phyloP scores from a whole-genome alignment of 163 green algal genomes.

The Chloromonas sp. region DNA sequence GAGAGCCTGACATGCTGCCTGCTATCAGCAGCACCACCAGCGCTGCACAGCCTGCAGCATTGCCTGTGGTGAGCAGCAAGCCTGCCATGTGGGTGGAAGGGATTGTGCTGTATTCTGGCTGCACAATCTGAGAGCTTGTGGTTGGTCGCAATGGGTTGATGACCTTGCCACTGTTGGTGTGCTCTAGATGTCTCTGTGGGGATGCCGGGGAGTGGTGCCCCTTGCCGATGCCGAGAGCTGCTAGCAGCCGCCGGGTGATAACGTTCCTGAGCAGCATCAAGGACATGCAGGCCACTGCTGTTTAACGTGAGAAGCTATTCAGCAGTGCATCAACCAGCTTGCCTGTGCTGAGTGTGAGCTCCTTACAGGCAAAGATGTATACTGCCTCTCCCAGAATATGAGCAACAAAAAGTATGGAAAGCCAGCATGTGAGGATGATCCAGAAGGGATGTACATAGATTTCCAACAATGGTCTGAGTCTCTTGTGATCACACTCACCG shows the following conservation, averaged over 20 bases:
- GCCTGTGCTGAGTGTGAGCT: too few species aligned
- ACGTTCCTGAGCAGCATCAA: constrained; percentile 13
- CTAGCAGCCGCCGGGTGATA: constrained; percentile 3
- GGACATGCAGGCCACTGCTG: too few species aligned
- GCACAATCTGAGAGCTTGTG: not conserved
- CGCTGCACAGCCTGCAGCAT: not conserved
- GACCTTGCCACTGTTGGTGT: not conserved
- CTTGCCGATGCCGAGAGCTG: not conserved
- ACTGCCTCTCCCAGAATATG: too few species aligned
- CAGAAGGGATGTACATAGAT: too few species aligned
- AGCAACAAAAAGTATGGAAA: too few species aligned
- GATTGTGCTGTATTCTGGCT: not conserved
- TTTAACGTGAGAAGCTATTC: too few species aligned
- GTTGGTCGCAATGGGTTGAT: not conserved
- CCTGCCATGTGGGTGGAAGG: not conserved
- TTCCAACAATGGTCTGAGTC: too few species aligned
- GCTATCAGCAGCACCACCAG: not conserved
- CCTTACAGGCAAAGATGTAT: too few species aligned
- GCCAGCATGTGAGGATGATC: too few species aligned
- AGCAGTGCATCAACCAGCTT: too few species aligned
- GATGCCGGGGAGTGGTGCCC: not conserved
- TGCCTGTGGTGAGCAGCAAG: not conserved
- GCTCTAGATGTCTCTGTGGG: not conserved
- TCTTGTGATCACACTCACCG: too few species aligned
- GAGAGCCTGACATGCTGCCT: too few species aligned